These are phyloP conservation scores for Schoenoplectus tabernaemontani DNA, from an alignment of 202 grass and related monocot genomes.

Conservation along the genomic window DNA sequence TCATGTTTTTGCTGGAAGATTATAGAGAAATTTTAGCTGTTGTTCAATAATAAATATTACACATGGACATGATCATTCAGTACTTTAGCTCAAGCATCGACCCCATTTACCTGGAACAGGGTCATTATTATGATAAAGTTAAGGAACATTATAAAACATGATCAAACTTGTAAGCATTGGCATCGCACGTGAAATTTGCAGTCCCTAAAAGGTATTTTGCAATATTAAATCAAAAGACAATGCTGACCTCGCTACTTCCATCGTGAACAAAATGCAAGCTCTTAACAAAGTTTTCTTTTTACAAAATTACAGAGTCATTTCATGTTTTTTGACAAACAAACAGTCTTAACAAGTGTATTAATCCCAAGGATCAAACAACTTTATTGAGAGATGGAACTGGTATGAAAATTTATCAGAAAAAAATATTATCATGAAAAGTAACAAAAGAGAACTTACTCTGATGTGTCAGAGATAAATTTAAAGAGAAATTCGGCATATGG, in stretches of 20 bases:
- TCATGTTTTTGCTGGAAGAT: slow-evolving; percentile 72
- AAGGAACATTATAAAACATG: background rate
- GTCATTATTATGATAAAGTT: background rate
- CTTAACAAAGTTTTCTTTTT: background rate
- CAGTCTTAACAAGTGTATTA: background rate
- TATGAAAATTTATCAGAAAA: background rate
- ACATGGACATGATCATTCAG: slow-evolving; percentile 3
- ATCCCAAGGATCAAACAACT: background rate
- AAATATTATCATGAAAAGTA: slow-evolving; percentile 7
- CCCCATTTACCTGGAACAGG: background rate
- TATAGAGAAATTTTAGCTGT: slow-evolving; percentile 8
- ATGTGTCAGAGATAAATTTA: slow-evolving; percentile 63
- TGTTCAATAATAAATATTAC: background rate
- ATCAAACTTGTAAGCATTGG: background rate
- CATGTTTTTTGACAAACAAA: background rate
- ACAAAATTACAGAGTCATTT: background rate
- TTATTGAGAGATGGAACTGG: background rate
- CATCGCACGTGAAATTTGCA: background rate
- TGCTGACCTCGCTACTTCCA: background rate
- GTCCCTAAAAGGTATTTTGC: background rate
- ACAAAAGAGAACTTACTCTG: slow-evolving; percentile 54
- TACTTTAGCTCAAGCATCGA: background rate
- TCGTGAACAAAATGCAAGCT: background rate
- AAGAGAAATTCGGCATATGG: slow-evolving; percentile 92
- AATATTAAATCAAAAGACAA: background rate